phyloP scores from a whole-genome alignment of 331 rosid species.

The Stylosanthes scabra region DNA sequence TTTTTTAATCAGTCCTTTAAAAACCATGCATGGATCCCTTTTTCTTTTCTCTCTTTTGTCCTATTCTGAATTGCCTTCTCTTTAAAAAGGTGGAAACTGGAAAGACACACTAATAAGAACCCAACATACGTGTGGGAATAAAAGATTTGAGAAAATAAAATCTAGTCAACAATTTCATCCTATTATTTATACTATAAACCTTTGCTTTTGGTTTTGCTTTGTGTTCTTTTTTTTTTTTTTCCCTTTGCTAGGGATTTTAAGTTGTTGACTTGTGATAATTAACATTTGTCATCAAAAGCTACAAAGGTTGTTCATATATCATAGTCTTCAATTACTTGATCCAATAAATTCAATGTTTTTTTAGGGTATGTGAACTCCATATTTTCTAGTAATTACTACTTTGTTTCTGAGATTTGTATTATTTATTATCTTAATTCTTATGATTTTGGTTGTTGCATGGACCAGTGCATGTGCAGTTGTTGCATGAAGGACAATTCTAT shows the following conservation, averaged over 20 bases:
- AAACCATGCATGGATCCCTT: conserved; percentile 38
- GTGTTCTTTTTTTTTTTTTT: conserved; percentile 23
- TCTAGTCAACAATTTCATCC: conserved; percentile 44
- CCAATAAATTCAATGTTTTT: too few relatives aligned
- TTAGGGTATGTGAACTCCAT: conserved; percentile 28
- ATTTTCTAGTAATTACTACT: not conserved
- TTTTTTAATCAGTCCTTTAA: too few relatives aligned
- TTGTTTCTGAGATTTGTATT: not conserved
- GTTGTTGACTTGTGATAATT: conserved; percentile 11
- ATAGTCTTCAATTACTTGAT: conserved; percentile 25
- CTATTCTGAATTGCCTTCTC: not conserved
- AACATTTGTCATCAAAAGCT: conserved; percentile 5
- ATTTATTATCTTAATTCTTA: not conserved
- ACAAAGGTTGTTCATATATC: conserved; percentile 20
- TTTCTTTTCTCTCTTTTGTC: conserved; percentile 6
- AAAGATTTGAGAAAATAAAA: conserved; percentile 35
- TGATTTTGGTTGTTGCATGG: conserved; percentile 6
- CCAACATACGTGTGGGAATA: conserved; percentile 45
- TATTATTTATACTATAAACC: conserved; percentile 31
- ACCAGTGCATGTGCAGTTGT: conserved; percentile 20
- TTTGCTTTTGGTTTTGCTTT: conserved; percentile 47
- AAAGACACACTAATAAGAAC: conserved; percentile 33
- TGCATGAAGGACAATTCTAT: conserved; percentile 13
- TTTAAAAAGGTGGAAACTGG: conserved; percentile 26
- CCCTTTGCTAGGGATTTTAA: conserved; percentile 40